Conservation (phyloP, 345 rosid genomes). For the Orychophragmus violaceus region DNA sequence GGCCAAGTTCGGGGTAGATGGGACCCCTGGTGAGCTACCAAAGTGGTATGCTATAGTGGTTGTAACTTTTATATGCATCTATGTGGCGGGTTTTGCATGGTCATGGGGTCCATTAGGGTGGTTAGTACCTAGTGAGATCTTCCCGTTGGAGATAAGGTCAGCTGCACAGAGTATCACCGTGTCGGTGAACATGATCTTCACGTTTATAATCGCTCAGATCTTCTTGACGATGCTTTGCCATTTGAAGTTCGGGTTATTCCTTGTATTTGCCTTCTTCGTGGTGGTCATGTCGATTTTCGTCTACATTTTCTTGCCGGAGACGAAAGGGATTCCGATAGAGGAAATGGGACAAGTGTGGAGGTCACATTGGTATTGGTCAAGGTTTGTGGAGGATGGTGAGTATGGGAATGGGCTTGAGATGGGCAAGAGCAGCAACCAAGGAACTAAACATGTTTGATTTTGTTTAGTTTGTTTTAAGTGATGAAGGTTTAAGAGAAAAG, state of each 20-base stretch:
- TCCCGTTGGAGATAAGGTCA: constrained; percentile 36
- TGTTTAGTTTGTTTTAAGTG: neutral
- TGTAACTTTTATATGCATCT: constrained; percentile 32
- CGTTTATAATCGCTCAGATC: constrained; percentile 30
- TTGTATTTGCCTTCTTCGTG: constrained; percentile 33
- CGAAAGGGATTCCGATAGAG: constrained; percentile 35
- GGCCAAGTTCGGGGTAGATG: constrained; percentile 33
- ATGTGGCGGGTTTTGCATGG: constrained; percentile 39
- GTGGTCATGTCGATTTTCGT: constrained; percentile 31
- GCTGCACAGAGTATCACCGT: constrained; percentile 36
- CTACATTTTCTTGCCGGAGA: constrained; percentile 33
- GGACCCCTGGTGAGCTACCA: constrained; percentile 29
- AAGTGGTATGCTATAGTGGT: constrained; percentile 35
- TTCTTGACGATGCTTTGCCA: constrained; percentile 36
- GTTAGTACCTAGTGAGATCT: constrained; percentile 39
- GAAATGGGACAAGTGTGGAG: constrained; percentile 39
- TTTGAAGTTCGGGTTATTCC: constrained; percentile 30
- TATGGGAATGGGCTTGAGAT: constrained; percentile 27
- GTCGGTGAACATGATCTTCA: constrained; percentile 39
- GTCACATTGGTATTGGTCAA: constrained; percentile 37
- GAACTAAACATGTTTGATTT: constrained; percentile 25
- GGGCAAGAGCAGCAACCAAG: constrained; percentile 27
- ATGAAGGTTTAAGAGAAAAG: neutral
- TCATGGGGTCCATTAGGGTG: constrained; percentile 39
- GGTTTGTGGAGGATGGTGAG: constrained; percentile 33